These are phyloP conservation scores for Termitomyces sp. DNA, from an alignment of 768 basidiomycete genomes.

Conservation along the genomic window DNA sequence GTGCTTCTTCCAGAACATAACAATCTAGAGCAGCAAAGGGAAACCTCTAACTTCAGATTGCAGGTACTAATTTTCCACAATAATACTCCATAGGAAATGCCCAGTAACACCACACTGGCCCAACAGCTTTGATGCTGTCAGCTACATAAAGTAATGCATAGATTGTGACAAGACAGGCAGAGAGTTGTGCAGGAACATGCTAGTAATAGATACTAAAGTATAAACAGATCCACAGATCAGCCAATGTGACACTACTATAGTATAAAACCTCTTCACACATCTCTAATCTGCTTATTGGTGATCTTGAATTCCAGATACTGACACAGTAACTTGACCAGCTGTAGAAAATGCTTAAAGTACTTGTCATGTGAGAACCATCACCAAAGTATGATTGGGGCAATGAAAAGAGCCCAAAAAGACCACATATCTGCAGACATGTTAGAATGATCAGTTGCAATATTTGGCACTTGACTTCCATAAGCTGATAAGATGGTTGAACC, in stretches of 20 bases:
- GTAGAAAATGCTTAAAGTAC: conserved; percentile 36
- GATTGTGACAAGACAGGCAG: conserved; percentile 27
- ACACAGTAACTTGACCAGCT: conserved; percentile 27
- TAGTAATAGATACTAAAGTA: conserved; percentile 25
- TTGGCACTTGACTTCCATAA: conserved; percentile 23
- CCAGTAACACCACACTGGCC: conserved; percentile 37
- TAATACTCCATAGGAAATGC: conserved; percentile 36
- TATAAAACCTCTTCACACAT: conserved; percentile 18
- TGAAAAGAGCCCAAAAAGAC: conserved; percentile 21
- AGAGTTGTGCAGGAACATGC: conserved; percentile 13
- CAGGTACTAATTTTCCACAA: conserved; percentile 25
- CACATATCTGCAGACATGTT: conserved; percentile 19
- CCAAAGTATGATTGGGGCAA: conserved; percentile 17
- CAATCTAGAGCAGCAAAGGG: conserved; percentile 15
- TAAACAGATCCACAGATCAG: too few species aligned
- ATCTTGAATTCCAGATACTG: conserved; percentile 30
- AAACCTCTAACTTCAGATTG: conserved; percentile 23
- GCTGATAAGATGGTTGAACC: conserved; percentile 24
- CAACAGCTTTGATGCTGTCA: conserved; percentile 24
- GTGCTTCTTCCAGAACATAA: conserved; percentile 11
- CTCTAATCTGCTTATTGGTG: conserved; percentile 14
- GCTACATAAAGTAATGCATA: conserved; percentile 32
- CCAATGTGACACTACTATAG: too few species aligned
- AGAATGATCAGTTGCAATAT: conserved; percentile 21
- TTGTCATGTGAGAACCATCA: conserved; percentile 19